These are phyloP conservation scores for Pulicaria dysenterica DNA, from an alignment of 129 eudicot species.

Conservation along the genomic window DNA sequence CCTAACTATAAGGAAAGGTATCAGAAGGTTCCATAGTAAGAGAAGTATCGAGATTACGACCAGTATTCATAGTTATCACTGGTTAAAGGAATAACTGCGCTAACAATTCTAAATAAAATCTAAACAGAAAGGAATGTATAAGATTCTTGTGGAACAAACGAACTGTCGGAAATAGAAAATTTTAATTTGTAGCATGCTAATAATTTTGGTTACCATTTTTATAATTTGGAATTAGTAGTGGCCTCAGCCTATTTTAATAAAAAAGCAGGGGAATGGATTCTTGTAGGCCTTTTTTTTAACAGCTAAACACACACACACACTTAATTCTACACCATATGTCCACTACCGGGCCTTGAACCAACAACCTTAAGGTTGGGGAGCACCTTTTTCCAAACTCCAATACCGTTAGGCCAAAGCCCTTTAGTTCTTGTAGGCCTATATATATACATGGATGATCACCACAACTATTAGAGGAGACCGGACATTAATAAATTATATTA, in stretches of 20 bases:
- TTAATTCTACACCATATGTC: no score
- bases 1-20: background rate
- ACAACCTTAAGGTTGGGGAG: no score
- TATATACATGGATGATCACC: background rate
- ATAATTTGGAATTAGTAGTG: background rate
- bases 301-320: no score
- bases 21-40: background rate
- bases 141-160: background rate
- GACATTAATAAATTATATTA: background rate
- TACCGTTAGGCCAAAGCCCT: no score
- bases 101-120: background rate
- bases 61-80: background rate
- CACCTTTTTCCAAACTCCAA: no score
- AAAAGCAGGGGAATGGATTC: no score
- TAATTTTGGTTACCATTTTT: background rate
- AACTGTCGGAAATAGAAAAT: background rate
- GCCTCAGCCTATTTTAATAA: background rate
- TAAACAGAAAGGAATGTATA: background rate
- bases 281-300: no score
- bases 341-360: no score
- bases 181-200: background rate
- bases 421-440: no score
- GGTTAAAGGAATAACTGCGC: background rate
- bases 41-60: constrained; percentile 6
- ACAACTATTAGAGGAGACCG: background rate